These are phyloP conservation scores for Hypomyces rosellus DNA, from an alignment of 2,329 filamentous ascomycete genomes.

Conservation along the genomic window DNA sequence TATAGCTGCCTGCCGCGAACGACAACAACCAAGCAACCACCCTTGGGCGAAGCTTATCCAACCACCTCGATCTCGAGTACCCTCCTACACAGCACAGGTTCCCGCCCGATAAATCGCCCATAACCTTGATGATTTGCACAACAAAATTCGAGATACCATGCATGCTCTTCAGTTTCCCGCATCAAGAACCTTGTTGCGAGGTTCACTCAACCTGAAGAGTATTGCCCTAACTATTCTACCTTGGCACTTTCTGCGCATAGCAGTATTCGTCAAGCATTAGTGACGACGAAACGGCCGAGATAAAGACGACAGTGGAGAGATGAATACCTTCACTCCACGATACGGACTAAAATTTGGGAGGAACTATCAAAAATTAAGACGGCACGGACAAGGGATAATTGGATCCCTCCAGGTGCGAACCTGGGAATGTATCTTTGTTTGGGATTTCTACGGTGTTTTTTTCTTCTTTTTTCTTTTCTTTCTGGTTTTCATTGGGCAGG, in stretches of 20 bases:
- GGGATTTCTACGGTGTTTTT: not conserved
- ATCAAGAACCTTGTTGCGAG: not conserved
- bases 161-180: not conserved
- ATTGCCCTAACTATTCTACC: not conserved
- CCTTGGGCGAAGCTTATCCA: constrained; percentile 34
- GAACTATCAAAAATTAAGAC: not conserved
- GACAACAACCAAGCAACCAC: constrained; percentile 31
- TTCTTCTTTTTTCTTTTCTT: not conserved
- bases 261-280: not conserved
- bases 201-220: not conserved
- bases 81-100: constrained; percentile 19
- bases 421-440: not conserved
- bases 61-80: constrained; percentile 24
- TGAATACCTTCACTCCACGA: not conserved
- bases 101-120: constrained; percentile 19
- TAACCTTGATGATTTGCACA: not conserved
- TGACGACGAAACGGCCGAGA: not conserved
- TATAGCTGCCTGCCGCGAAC: constrained; percentile 34
- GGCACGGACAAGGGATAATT: not conserved
- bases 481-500: not conserved
- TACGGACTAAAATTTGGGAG: not conserved
- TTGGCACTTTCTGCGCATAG: not conserved
- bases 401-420: not conserved
- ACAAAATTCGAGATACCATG: no score
- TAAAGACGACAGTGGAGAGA: not conserved